Percentiles rank a stretch among this genome's conserved stretches.
phyloP scores from a whole-genome alignment of 2,329 filamentous ascomycete genomes.

The Botrytis fragariae region DNA sequence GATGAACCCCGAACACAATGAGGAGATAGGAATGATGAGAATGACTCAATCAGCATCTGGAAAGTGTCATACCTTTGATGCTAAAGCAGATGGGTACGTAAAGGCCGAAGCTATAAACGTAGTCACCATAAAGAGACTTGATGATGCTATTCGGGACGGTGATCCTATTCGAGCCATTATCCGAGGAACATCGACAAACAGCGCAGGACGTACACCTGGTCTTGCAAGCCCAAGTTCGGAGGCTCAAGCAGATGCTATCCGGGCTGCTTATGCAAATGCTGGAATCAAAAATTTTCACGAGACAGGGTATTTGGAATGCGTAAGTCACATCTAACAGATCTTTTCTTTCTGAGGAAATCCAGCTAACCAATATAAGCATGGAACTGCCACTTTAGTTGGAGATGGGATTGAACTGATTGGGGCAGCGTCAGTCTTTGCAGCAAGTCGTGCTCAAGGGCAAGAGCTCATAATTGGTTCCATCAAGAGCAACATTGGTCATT shows the following conservation, averaged over 20 bases:
- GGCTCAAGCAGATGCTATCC: constrained; percentile 7
- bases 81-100: constrained; percentile 9
- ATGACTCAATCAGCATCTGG: constrained; percentile 14
- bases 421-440: constrained; percentile 2
- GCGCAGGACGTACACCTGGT: constrained; percentile 5
- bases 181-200: constrained; percentile 5
- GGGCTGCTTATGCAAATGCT: constrained; percentile 13
- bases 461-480: constrained; percentile 14
- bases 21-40: constrained; percentile 14
- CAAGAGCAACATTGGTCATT: constrained; percentile 29
- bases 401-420: not conserved
- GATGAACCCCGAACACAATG: constrained; percentile 24
- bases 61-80: constrained; percentile 15
- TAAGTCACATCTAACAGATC: too few species aligned
- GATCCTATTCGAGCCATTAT: constrained; percentile 18
- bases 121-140: not conserved
- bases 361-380: too few species aligned
- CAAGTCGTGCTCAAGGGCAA: not conserved
- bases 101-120: constrained; percentile 10
- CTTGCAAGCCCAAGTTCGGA: constrained; percentile 14
- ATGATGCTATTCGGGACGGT: constrained; percentile 8
- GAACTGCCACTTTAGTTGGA: too few species aligned
- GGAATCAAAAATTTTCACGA: not conserved
- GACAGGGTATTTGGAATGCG: constrained; percentile 9
- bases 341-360: too few species aligned